Evolutionary conservation across 352 stramenopile genomes (phyloP).

Genomic region (Pythium guiyangense): DNA sequence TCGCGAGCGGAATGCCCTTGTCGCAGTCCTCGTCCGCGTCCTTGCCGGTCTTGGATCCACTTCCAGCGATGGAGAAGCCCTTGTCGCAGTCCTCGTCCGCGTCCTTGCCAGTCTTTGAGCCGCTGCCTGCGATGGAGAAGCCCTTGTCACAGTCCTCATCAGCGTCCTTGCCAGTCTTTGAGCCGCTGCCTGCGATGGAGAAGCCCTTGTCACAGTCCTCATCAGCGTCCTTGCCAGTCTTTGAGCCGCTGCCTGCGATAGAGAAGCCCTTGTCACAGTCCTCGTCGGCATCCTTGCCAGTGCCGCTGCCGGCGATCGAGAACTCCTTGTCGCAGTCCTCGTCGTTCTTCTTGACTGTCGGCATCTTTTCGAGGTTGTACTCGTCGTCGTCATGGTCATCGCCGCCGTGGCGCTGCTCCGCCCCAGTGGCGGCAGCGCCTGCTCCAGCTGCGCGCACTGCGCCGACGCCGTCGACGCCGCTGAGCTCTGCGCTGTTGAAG

Average conservation of each 20-base stretch:
- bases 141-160: slow-evolving; percentile 9
- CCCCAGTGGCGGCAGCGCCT: slow-evolving; percentile 4
- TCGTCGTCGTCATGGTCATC: slow-evolving; percentile 3
- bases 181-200: slow-evolving; percentile 20
- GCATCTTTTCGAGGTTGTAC: background rate
- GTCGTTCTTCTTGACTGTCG: slow-evolving; percentile 3
- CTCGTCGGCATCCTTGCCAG: slow-evolving; percentile 7
- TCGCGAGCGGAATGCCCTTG: slow-evolving; percentile 14
- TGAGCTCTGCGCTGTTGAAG: slow-evolving; percentile 25
- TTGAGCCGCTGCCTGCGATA: slow-evolving; percentile 2
- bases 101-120: background rate
- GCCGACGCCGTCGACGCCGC: slow-evolving; percentile 11
- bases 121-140: slow-evolving; percentile 8
- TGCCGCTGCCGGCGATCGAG: slow-evolving; percentile 22
- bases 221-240: slow-evolving; percentile 4
- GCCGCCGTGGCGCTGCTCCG: slow-evolving; percentile 5
- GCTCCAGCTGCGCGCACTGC: slow-evolving; percentile 20
- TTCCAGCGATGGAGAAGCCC: slow-evolving; percentile 9
- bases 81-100: slow-evolving; percentile 11
- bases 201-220: slow-evolving; percentile 12
- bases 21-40: slow-evolving; percentile 10
- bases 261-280: slow-evolving; percentile 13
- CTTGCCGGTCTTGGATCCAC: background rate
- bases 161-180: slow-evolving; percentile 2
- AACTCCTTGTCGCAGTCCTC: slow-evolving; percentile 34